Percentiles rank a stretch among this genome's conserved stretches.
These are phyloP conservation scores for Pleurotus eryngii DNA, from an alignment of 768 basidiomycete species.

Conservation along the genomic window DNA sequence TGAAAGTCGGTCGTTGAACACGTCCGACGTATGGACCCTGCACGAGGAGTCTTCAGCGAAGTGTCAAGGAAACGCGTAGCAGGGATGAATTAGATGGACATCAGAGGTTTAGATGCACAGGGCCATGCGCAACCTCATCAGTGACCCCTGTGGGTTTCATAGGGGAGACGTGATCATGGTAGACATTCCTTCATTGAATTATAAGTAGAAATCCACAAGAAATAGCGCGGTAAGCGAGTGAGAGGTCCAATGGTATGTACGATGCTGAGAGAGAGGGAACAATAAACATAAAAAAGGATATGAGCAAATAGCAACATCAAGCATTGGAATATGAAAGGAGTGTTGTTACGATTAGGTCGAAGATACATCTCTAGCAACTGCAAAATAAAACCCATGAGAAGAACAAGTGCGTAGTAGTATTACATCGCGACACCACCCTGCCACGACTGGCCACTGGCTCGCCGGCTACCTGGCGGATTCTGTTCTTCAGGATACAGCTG, in stretches of 20 bases:
- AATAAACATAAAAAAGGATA: slow-evolving; percentile 11
- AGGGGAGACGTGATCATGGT: too few relatives aligned
- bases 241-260: slow-evolving; percentile 3
- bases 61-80: too few relatives aligned
- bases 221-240: background rate
- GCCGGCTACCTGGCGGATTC: slow-evolving; percentile 1
- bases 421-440: slow-evolving; percentile 11
- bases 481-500: background rate
- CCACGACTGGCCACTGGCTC: slow-evolving; percentile 8
- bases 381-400: slow-evolving; percentile 6
- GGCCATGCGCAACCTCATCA: too few relatives aligned
- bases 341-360: slow-evolving; percentile 3
- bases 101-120: too few relatives aligned
- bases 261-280: slow-evolving; percentile 11
- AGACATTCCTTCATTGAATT: too few relatives aligned
- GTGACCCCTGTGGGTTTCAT: too few relatives aligned
- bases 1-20: too few relatives aligned
- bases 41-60: too few relatives aligned
- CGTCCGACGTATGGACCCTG: too few relatives aligned
- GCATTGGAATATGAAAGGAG: slow-evolving; percentile 1
- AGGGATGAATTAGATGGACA: too few relatives aligned
- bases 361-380: slow-evolving; percentile 9
- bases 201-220: background rate
- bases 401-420: background rate
- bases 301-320: slow-evolving; percentile 2